These are phyloP conservation scores for Scenedesmus sp. DNA, from an alignment of 163 green algal genomes.

Conservation along the genomic window DNA sequence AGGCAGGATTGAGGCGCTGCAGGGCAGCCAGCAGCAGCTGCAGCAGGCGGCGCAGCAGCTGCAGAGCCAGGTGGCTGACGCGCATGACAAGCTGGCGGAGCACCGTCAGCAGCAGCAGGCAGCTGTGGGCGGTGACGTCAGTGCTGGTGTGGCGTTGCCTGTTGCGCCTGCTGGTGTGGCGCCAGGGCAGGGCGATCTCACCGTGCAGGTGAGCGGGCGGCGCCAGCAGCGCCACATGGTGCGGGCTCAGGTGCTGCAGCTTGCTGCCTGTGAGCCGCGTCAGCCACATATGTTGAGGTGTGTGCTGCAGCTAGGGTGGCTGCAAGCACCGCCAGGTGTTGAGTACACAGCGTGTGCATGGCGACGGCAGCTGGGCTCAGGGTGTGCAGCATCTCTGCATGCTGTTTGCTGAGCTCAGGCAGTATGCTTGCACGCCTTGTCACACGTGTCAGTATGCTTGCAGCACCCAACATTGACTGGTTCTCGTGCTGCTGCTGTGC, in stretches of 20 bases:
- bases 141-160: not conserved
- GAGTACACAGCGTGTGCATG: not conserved
- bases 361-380: not conserved
- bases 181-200: conserved; percentile 9
- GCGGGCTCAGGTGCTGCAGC: not conserved
- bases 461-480: not conserved
- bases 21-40: conserved; percentile 21
- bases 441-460: not conserved
- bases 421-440: not conserved
- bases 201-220: conserved; percentile 14
- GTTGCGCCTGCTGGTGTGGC: not conserved
- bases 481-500: not conserved
- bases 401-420: not conserved
- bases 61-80: not conserved
- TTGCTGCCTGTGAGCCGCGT: not conserved
- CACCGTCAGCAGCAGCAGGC: conserved; percentile 35
- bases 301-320: not conserved
- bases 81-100: not conserved
- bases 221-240: too few species aligned
- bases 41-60: conserved; percentile 1
- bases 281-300: not conserved
- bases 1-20: not conserved
- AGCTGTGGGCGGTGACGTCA: not conserved
- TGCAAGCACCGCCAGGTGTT: not conserved
- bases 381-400: not conserved